phyloP scores from a whole-genome alignment of 2,329 filamentous ascomycete species.

The Metarhizium humberi region DNA sequence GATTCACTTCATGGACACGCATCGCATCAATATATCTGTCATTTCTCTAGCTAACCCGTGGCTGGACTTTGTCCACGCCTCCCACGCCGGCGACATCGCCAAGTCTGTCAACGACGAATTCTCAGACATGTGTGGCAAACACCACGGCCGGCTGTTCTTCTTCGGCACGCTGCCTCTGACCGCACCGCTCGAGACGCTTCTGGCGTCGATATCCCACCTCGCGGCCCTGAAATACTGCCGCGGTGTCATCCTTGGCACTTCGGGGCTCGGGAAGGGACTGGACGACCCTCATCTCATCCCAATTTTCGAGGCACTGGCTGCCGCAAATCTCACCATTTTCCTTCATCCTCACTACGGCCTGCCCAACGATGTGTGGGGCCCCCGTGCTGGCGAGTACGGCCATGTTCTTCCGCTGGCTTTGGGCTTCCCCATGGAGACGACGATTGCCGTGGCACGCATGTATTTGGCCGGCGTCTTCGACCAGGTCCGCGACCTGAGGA shows the following conservation, averaged over 20 bases:
- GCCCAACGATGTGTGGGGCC: constrained; percentile 70
- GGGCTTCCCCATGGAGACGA: constrained; percentile 88
- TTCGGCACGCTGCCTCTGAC: constrained; percentile 77
- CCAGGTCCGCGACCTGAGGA: constrained; percentile 54
- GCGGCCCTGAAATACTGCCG: constrained; percentile 56
- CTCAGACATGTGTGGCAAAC: constrained; percentile 56
- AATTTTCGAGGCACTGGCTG: constrained; percentile 61
- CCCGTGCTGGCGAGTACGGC: constrained; percentile 63
- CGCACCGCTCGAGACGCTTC: constrained; percentile 51
- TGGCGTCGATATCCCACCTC: constrained; percentile 56
- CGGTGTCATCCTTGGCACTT: constrained; percentile 83
- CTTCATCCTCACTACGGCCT: constrained; percentile 89
- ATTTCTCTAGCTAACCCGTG: constrained; percentile 89
- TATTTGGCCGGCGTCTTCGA: constrained; percentile 81
- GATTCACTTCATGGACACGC: constrained; percentile 77
- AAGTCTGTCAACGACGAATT: constrained; percentile 68
- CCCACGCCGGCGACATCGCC: constrained; percentile 55
- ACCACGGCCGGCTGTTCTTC: constrained; percentile 64
- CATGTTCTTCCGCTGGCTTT: constrained; percentile 80
- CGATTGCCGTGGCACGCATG: constrained; percentile 82
- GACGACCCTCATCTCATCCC: constrained; percentile 68
- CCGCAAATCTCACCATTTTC: constrained; percentile 60
- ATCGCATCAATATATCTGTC: constrained; percentile 73
- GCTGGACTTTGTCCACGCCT: constrained; percentile 69
- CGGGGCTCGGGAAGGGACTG: constrained; percentile 68